These are phyloP conservation scores for Gracilaria domingensis DNA, from an alignment of 23 red algal species.

Conservation along the genomic window DNA sequence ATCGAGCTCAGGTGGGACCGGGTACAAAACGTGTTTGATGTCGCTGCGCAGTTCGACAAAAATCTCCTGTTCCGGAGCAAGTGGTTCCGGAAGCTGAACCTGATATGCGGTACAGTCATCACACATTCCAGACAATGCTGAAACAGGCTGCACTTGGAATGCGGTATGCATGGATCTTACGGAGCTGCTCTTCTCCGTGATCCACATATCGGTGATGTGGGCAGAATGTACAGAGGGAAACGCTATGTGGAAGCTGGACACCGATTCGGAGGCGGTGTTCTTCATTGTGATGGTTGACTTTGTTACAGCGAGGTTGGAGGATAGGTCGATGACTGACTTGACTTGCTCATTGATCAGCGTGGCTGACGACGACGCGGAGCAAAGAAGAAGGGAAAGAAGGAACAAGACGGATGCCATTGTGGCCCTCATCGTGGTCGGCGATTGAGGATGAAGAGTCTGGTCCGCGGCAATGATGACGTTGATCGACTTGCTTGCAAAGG, in stretches of 20 bases:
- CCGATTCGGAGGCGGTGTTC: slow-evolving; percentile 37
- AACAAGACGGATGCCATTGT: background rate
- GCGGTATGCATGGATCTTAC: background rate
- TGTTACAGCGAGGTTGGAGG: slow-evolving; percentile 29
- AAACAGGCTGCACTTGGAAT: background rate
- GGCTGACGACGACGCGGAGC: background rate
- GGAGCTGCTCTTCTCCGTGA: slow-evolving; percentile 13
- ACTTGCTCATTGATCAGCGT: slow-evolving; percentile 44
- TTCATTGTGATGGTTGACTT: slow-evolving; percentile 54
- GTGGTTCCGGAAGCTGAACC: slow-evolving; percentile 18
- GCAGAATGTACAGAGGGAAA: slow-evolving; percentile 16
- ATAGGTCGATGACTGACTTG: slow-evolving; percentile 56
- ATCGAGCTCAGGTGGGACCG: slow-evolving; percentile 42
- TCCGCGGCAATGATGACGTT: background rate
- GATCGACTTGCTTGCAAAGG: too few species aligned
- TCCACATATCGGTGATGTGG: slow-evolving; percentile 38
- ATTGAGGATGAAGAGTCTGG: too few species aligned
- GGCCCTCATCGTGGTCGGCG: too few species aligned
- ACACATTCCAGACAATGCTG: slow-evolving; percentile 3
- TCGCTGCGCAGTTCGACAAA: slow-evolving; percentile 49
- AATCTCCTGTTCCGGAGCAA: slow-evolving; percentile 16
- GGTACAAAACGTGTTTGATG: slow-evolving; percentile 29
- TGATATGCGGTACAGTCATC: background rate
- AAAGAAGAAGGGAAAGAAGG: background rate
- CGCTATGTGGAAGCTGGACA: slow-evolving; percentile 32